Evolutionary conservation across 768 basidiomycete genomes (phyloP).

Genomic region (Pulveroboletus sp.): DNA sequence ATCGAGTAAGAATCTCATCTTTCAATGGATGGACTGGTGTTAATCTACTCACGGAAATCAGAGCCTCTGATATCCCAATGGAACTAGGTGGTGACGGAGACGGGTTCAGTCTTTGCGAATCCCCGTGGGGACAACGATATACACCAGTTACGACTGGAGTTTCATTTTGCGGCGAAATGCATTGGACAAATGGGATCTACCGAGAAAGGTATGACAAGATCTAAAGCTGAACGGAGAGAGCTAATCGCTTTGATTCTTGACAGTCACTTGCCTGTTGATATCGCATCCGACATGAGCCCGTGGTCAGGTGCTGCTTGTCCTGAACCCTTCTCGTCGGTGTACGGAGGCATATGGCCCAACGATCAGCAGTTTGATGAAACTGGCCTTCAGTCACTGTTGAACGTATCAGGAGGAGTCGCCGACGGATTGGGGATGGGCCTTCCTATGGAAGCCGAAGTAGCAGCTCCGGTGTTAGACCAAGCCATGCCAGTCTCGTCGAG

Average conservation of each 20-base stretch:
- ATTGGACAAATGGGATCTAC: background rate
- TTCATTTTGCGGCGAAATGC: background rate
- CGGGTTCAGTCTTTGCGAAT: background rate
- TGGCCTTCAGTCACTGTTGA: background rate
- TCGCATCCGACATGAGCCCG: background rate
- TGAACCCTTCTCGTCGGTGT: background rate
- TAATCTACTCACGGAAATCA: slow-evolving; percentile 1
- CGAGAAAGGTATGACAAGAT: slow-evolving; percentile 12
- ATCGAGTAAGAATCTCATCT: slow-evolving; percentile 9
- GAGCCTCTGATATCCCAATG: background rate
- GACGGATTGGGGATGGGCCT: background rate
- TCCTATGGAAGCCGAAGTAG: background rate
- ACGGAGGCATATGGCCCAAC: background rate
- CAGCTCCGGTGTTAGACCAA: slow-evolving; percentile 1
- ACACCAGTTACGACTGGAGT: background rate
- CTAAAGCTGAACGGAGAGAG: background rate
- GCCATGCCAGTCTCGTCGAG: background rate
- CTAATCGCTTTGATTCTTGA: background rate
- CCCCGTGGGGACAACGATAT: slow-evolving; percentile 4
- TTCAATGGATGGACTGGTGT: background rate
- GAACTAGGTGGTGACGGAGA: background rate
- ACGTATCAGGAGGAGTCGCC: background rate
- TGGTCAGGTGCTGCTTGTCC: background rate
- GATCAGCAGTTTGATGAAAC: background rate
- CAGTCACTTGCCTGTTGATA: background rate